phyloP scores from a whole-genome alignment of 148 eudicot genomes.

The Vaccinium vitisidaea region DNA sequence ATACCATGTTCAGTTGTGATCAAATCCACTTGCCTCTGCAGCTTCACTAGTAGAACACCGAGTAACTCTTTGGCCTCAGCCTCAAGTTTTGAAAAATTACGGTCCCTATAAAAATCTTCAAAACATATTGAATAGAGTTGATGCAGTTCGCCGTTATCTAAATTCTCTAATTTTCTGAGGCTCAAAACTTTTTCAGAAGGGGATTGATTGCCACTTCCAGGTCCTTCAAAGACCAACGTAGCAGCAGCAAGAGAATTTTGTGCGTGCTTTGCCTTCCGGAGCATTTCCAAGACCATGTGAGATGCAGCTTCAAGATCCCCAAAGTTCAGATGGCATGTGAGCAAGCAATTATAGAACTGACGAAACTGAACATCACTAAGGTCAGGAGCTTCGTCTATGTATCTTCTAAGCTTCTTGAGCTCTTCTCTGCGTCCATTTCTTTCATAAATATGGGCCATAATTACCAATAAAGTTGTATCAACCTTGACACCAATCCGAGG shows the following conservation, averaged over 20 bases:
- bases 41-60: slow-evolving; percentile 37
- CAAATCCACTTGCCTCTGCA: slow-evolving; percentile 61
- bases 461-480: slow-evolving; percentile 61
- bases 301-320: slow-evolving; percentile 82
- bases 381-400: slow-evolving; percentile 69
- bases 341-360: slow-evolving; percentile 77
- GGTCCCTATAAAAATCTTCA: slow-evolving; percentile 59
- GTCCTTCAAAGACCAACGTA: slow-evolving; percentile 43
- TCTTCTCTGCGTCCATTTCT: slow-evolving; percentile 89
- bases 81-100: slow-evolving; percentile 58
- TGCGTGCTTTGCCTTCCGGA: slow-evolving; percentile 82
- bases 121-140: slow-evolving; percentile 36
- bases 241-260: slow-evolving; percentile 69
- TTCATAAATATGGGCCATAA: slow-evolving; percentile 82
- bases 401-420: slow-evolving; percentile 75
- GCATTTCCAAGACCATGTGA: slow-evolving; percentile 85
- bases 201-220: slow-evolving; percentile 22
- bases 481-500: slow-evolving; percentile 76
- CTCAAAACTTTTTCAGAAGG: slow-evolving; percentile 14
- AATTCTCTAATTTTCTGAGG: slow-evolving; percentile 21
- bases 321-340: slow-evolving; percentile 76
- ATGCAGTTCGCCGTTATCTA: slow-evolving; percentile 18
- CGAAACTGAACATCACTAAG: slow-evolving; percentile 65
- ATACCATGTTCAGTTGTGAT: slow-evolving; percentile 68
- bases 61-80: slow-evolving; percentile 57